phyloP scores from a whole-genome alignment of 495 filamentous ascomycete species.

The Astrothelium macrocarpum region DNA sequence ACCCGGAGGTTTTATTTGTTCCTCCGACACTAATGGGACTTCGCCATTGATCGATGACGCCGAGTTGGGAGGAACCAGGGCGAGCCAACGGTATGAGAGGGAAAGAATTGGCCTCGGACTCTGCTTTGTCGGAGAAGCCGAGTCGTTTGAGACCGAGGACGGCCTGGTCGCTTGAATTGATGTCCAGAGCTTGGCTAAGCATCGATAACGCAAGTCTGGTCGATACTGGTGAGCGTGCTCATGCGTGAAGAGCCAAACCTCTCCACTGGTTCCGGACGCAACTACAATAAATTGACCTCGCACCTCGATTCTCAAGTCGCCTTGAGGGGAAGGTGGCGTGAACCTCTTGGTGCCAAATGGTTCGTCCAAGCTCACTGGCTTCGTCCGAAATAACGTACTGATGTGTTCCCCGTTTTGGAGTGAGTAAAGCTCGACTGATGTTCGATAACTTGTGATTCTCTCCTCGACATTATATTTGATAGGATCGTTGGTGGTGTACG shows the following conservation, averaged over 20 bases:
- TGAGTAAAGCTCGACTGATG: conserved; percentile 77
- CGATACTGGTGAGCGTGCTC: conserved; percentile 22
- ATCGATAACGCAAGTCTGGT: conserved; percentile 42
- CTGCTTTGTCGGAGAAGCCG: neutral
- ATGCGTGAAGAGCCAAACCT: conserved; percentile 63
- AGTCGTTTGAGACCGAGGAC: neutral
- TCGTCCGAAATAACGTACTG: conserved; percentile 56
- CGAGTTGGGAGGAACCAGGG: conserved; percentile 51
- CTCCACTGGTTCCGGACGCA: conserved; percentile 71
- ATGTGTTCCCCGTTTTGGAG: conserved; percentile 57
- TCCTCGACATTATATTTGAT: conserved; percentile 30
- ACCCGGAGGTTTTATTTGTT: neutral
- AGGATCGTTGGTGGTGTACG: conserved; percentile 9
- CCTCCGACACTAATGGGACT: neutral
- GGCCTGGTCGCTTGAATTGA: conserved; percentile 48
- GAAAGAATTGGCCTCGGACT: neutral
- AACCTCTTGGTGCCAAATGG: conserved; percentile 46
- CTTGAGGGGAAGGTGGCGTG: conserved; percentile 52
- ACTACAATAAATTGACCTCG: conserved; percentile 59
- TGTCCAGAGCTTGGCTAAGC: conserved; percentile 80
- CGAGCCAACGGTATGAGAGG: conserved; percentile 42
- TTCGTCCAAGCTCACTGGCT: conserved; percentile 36
- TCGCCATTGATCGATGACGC: neutral
- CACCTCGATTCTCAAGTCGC: conserved; percentile 59
- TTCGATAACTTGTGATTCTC: conserved; percentile 55